phyloP scores from a whole-genome alignment of 2,329 filamentous ascomycete species.

The Pezicula rhizophila region DNA sequence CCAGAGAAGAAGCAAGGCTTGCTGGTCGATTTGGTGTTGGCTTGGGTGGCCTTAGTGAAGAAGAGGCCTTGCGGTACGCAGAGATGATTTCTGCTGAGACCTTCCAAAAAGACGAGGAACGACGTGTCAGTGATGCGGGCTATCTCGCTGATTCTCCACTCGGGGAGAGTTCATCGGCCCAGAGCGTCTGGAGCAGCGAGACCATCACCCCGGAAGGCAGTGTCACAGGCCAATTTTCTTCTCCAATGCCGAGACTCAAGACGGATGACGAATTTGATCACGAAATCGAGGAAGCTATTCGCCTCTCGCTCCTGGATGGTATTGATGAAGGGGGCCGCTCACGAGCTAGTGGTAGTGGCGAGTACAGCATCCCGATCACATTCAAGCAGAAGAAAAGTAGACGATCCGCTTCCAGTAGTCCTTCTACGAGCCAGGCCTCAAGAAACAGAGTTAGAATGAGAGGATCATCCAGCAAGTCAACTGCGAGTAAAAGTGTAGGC shows the following conservation, averaged over 20 bases:
- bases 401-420: conserved; percentile 29
- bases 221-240: conserved; percentile 32
- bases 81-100: conserved; percentile 61
- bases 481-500: not conserved
- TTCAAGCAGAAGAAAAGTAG: conserved; percentile 41
- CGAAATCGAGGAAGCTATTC: conserved; percentile 58
- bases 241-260: conserved; percentile 18
- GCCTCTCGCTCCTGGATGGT: conserved; percentile 53
- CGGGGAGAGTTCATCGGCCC: conserved; percentile 27
- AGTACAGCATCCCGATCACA: conserved; percentile 46
- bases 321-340: conserved; percentile 42
- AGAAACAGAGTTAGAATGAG: conserved; percentile 11
- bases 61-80: conserved; percentile 59
- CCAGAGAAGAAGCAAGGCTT: conserved; percentile 64
- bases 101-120: conserved; percentile 50
- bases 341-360: conserved; percentile 38
- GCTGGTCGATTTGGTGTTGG: conserved; percentile 80
- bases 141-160: conserved; percentile 40
- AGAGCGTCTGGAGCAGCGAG: conserved; percentile 33
- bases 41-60: conserved; percentile 59
- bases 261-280: conserved; percentile 46
- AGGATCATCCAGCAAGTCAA: conserved; percentile 1
- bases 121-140: conserved; percentile 44
- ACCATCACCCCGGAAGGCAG: conserved; percentile 52
- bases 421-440: conserved; percentile 27